Evolutionary conservation across 208 protist species (phyloP).

Genomic region (Crithidia sp.): DNA sequence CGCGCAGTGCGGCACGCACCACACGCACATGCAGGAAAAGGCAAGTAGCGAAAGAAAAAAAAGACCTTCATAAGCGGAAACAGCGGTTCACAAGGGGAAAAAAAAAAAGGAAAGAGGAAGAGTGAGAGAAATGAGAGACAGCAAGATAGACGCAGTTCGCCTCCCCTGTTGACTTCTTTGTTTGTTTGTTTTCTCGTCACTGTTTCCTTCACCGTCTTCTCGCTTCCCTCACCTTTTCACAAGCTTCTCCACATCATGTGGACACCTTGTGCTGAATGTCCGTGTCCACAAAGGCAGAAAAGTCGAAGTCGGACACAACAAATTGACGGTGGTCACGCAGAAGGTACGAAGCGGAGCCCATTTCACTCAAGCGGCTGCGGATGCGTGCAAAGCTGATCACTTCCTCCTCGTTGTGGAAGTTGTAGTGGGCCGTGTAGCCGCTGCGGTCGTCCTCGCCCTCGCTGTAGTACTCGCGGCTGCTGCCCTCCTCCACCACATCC

Average conservation of each 20-base stretch:
- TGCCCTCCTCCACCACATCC: not conserved
- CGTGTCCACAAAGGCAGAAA: conserved; percentile 43
- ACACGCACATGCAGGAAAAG: no score
- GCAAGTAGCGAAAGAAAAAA: no score
- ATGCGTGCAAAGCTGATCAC: conserved; percentile 79
- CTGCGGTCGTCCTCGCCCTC: conserved; percentile 87
- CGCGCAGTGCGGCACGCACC: no score
- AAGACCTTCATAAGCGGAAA: no score
- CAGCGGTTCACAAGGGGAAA: no score
- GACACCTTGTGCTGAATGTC: conserved; percentile 26
- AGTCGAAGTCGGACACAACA: conserved; percentile 75
- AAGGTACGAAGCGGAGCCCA: conserved; percentile 76
- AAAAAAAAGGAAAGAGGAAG: no score
- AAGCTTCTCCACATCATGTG: not conserved
- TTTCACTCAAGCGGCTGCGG: conserved; percentile 76
- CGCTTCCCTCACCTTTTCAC: no score
- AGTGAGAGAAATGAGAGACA: no score
- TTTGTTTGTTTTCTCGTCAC: no score
- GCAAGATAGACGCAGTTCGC: no score
- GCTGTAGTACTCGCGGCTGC: conserved; percentile 51
- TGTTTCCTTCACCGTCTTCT: no score
- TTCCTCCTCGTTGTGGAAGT: conserved; percentile 82
- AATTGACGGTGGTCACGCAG: conserved; percentile 72
- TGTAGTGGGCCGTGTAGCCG: conserved; percentile 56
- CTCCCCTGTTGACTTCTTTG: no score